Conservation (phyloP, 345 rosid genomes). For the Capsella bursapastoris region DNA sequence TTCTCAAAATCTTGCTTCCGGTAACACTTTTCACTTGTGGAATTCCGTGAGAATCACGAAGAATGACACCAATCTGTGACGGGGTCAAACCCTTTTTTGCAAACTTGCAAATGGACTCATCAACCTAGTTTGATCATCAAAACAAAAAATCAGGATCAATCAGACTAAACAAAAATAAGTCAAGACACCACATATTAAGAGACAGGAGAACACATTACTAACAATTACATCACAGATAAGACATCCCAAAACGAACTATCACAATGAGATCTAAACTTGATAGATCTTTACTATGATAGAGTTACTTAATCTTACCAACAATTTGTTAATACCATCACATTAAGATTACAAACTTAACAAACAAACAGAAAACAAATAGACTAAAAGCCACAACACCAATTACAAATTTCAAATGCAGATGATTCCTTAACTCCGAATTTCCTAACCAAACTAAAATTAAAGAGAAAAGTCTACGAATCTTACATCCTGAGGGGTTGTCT, state of each 20-base stretch:
- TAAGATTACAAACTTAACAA: no score
- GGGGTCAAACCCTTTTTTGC: conserved; percentile 83
- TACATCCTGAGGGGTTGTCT: conserved; percentile 61
- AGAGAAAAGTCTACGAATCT: conserved; percentile 29
- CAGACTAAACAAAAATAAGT: neutral
- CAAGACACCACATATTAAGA: neutral
- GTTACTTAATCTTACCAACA: no score
- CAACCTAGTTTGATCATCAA: conserved; percentile 48
- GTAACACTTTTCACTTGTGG: conserved; percentile 75
- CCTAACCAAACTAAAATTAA: neutral
- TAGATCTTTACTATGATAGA: no score
- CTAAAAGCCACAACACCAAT: neutral
- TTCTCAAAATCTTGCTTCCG: conserved; percentile 70
- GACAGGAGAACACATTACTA: neutral
- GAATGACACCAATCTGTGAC: conserved; percentile 80
- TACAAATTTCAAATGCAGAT: neutral
- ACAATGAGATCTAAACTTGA: no score
- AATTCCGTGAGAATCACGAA: conserved; percentile 79
- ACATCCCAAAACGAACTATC: neutral
- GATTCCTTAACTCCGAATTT: neutral
- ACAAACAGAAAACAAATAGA: neutral
- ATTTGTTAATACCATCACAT: no score
- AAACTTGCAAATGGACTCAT: conserved; percentile 70
- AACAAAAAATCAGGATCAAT: neutral
- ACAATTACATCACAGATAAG: neutral